A percentile compares a stretch with the other conserved stretches of the same genome.
These are phyloP conservation scores for Kodamaea fungicola DNA, from an alignment of 1,139 yeast species.

Conservation along the genomic window DNA sequence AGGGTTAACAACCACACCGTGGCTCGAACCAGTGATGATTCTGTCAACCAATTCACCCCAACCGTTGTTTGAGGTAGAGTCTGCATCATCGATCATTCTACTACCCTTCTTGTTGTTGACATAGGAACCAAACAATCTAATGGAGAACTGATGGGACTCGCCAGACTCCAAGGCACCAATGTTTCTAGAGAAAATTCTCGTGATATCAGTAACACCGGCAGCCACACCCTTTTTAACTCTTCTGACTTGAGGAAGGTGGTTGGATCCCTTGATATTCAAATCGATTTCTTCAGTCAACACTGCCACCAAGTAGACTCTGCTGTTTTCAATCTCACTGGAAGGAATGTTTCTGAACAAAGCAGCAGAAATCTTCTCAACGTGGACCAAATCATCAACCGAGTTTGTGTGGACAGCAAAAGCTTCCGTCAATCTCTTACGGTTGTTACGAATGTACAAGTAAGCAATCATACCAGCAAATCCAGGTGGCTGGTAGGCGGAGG, in stretches of 20 bases:
- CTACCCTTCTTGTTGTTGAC: constrained; percentile 34
- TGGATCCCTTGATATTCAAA: constrained; percentile 26
- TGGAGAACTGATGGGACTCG: constrained; percentile 66
- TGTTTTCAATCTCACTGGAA: constrained; percentile 58
- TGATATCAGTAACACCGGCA: constrained; percentile 84
- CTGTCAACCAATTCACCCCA: constrained; percentile 89
- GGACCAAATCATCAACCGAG: constrained; percentile 55
- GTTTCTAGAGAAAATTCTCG: constrained; percentile 69
- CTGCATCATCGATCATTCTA: constrained; percentile 19
- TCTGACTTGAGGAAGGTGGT: constrained; percentile 26
- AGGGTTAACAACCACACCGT: constrained; percentile 80
- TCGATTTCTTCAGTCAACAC: constrained; percentile 60
- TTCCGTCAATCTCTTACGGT: constrained; percentile 68
- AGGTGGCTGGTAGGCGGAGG: constrained; percentile 59
- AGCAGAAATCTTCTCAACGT: constrained; percentile 68
- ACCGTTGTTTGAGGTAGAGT: constrained; percentile 52
- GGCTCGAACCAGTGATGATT: constrained; percentile 70
- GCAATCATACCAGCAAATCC: constrained; percentile 74
- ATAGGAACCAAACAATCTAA: constrained; percentile 72
- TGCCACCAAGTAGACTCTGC: constrained; percentile 66
- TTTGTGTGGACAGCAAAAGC: constrained; percentile 70
- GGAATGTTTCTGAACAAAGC: constrained; percentile 80
- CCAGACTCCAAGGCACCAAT: constrained; percentile 60
- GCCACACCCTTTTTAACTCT: constrained; percentile 76
- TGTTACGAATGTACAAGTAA: constrained; percentile 67